Evolutionary conservation across 495 filamentous ascomycete genomes (phyloP).

Genomic region (Penicillium odoratum): DNA sequence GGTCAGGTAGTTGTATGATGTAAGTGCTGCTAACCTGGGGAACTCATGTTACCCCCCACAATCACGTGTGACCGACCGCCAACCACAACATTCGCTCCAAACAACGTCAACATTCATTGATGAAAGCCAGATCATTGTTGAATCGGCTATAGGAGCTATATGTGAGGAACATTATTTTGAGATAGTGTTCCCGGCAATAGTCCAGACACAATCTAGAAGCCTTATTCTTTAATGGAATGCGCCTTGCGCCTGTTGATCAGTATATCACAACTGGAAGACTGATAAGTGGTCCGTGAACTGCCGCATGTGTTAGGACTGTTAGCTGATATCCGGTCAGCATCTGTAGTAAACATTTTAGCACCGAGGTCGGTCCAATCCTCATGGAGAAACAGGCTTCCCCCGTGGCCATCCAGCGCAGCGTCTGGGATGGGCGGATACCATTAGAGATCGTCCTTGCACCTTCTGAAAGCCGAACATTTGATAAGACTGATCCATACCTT

Average conservation of each 20-base stretch:
- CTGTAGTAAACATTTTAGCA: not conserved
- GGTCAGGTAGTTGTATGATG: not conserved
- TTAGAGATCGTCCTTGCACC: constrained; percentile 53
- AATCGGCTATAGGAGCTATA: not conserved
- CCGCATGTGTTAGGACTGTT: not conserved
- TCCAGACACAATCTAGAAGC: constrained; percentile 11
- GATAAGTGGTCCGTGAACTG: not conserved
- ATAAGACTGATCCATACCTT: constrained; percentile 55
- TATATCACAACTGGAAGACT: constrained; percentile 5
- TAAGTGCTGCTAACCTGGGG: not conserved
- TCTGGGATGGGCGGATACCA: constrained; percentile 55
- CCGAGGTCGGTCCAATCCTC: not conserved
- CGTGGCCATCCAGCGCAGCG: constrained; percentile 41
- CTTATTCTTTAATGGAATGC: constrained; percentile 7
- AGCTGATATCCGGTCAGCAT: not conserved
- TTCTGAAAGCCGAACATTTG: constrained; percentile 54
- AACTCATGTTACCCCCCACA: constrained; percentile 5
- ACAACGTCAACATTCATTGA: constrained; percentile 9
- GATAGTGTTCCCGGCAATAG: constrained; percentile 54
- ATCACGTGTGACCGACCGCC: constrained; percentile 2
- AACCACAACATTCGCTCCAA: not conserved
- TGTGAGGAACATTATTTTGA: not conserved
- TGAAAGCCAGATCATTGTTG: not conserved
- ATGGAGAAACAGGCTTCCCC: constrained; percentile 30
- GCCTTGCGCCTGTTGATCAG: constrained; percentile 9